Percentiles rank a stretch among this genome's conserved stretches.
These are phyloP conservation scores for Handroanthus guayacan DNA, from an alignment of 257 asterid genomes.

Conservation along the genomic window DNA sequence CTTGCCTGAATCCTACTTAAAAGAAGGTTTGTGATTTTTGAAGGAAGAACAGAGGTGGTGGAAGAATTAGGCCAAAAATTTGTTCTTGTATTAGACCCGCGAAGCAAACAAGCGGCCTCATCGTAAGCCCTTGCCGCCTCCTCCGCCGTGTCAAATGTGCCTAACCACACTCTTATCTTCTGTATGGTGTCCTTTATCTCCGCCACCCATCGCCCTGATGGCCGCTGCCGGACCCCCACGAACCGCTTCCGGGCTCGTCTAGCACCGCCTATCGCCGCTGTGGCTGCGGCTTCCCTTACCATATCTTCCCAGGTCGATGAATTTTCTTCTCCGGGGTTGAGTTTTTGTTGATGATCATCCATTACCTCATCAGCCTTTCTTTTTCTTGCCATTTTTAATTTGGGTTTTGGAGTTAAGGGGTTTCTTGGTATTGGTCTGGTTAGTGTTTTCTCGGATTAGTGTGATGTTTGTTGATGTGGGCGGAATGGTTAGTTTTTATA, in stretches of 20 bases:
- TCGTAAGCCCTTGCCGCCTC: constrained; percentile 86
- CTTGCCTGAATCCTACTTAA: constrained; percentile 72
- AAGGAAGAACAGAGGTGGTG: constrained; percentile 65
- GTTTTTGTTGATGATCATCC: constrained; percentile 39
- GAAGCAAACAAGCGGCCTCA: constrained; percentile 86
- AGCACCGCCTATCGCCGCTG: constrained; percentile 54
- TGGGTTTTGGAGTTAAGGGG: background rate
- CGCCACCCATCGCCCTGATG: constrained; percentile 88
- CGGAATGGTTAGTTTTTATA: constrained; percentile 39
- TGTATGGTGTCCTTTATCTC: constrained; percentile 85
- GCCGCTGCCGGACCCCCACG: constrained; percentile 82
- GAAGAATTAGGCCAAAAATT: constrained; percentile 59
- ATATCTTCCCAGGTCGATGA: constrained; percentile 54
- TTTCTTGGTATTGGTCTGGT: background rate
- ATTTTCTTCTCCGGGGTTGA: constrained; percentile 33
- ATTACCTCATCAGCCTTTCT: constrained; percentile 51
- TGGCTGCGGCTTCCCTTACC: constrained; percentile 57
- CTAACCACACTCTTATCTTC: constrained; percentile 80
- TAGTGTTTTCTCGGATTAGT: background rate
- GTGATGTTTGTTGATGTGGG: constrained; percentile 16
- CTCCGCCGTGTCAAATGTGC: constrained; percentile 83
- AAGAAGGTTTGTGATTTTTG: constrained; percentile 76
- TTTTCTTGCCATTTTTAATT: constrained; percentile 62
- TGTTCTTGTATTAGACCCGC: constrained; percentile 84
- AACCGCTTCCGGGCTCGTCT: constrained; percentile 63